Base-by-base conservation (phyloP, 164 flowering plant genomes). In the Chimonanthus salicifolius region DNA sequence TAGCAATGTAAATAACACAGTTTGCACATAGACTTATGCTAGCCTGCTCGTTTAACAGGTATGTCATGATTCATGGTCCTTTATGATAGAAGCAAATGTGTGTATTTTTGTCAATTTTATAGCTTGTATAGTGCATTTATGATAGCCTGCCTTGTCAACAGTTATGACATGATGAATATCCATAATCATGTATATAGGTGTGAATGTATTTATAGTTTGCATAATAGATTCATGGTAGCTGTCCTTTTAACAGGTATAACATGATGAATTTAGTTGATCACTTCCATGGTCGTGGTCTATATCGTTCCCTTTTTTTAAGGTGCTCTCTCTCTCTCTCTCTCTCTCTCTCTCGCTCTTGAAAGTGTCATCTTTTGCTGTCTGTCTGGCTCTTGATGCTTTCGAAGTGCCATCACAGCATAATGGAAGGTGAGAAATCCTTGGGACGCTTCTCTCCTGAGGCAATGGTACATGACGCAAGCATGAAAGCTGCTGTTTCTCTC, bases 401-500 rank as follows among this genome's bases (percentile, higher is more conserved):
- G 46, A 71, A 72, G 46, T 67, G 49, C 67, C n/a, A 67, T 51
- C 75, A 13, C 90, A 94, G 98, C 87, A 92, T 94, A 74, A 94
- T 94, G 97, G 98, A 90, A 80, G 99, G 99, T 66, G 92, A 90
- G 77, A 74, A 89, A 72, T 88, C 89, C 11, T 80, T 94, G 74
- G 71, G 48, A 54, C 69, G 58, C 49, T 92, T 83, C 81, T 95
- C 99, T 74, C 99, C 98, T 13, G 98, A 91, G 85, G 68, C 85
- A 71, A 68, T 85, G 80, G 81, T 90, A 54, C 88, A 83, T 75
- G 89, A 93, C 18, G 86, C 87, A 64, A 82, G 75, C 58, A 60
- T 50, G 47, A 80, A 72, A 76, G 71, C 73, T 76, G 90, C 90
- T 15, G 89, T 80, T 76, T 78, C 89, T 69, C 84, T 87, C 67